Base-by-base conservation (phyloP, 1,284 basidiomycete species). In the Kalmanozyma brasiliensis region DNA sequence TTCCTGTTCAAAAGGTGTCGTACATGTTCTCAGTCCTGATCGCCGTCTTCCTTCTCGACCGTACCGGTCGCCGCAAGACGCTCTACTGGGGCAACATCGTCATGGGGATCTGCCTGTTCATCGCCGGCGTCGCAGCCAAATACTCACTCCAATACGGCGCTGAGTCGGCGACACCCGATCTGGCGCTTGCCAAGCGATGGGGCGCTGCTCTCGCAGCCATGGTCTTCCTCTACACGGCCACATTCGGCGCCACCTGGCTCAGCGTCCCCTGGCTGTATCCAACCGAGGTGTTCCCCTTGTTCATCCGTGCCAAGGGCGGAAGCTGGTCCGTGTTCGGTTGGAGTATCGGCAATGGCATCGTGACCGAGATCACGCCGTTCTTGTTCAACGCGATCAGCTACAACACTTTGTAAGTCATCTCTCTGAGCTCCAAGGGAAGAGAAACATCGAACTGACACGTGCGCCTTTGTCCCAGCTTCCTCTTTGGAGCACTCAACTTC, bases 361-460 rank as follows among this genome's bases (percentile, higher is more conserved):
- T 64, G 38, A 58, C 61, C 17, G 49, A 52, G 53, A 52, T 64
- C 41, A 64, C 53, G 35, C 61, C 61, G 9, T 64, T 64, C 49
- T 29, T 64, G 38, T 58, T 58, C 44, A 64, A 48, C 30, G 61
- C 61, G 4, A 58, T 64, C 49, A 51, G 55, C 34, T 64, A 41
- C 41, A 64, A 64, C 26, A 64, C 61, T 0, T 64, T 64, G 59
- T 62, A 55, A 62, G 59, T 55, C 22, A 10, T 19, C n/a, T 37
- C 20, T 37, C 16, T 37, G 40, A 9, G 14, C 10, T 7, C 4
- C 20, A 20, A 24, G 10, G 20, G 40, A 8, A 24, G 10, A 45
- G 43, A 29, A 29, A 29, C 7, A 29, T 29, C 26, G 26, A 29
- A 43, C 41, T 43, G 6, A 13, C n/a, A 37, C 16, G 4, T 42